Base-by-base conservation (phyloP, 257 asterid genomes). In the Prunella vulgaris region DNA sequence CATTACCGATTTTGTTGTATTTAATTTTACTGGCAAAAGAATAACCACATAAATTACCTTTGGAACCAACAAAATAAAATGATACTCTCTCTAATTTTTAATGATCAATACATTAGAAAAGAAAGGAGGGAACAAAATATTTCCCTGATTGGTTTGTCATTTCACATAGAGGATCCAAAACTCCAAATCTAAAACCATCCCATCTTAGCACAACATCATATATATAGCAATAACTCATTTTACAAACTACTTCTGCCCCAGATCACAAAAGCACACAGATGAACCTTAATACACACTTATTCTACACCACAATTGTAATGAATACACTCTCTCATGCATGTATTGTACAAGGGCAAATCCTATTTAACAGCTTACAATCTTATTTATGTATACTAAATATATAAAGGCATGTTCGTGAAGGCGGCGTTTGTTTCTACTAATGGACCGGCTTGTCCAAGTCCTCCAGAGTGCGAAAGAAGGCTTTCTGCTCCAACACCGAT, bases 381-480 rank as follows among this genome's bases (percentile, higher is more conserved):
- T 66, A 72, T 77, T 72, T 71, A 70, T 68, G 32, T 53, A 53
- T 56, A 56, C 20, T 27, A 57, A 7, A 17, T 5, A 13, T 54
- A 10, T 3, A 8, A 60, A 60, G 74, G 67, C 33, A 51, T 9
- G 20, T 0, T 14, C 5, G 52, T 32, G 28, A 25, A 25, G 28
- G 28, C 28, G 28, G 28, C 28, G 6, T 32, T 32, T 5, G 7
- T 6, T 32, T 32, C 37, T 32, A 32, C 9, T 32, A 9, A 0
- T 81, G 76, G 66, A 75, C 38, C 1, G 96, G 90, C 79, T 88
- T 93, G 62, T 93, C 99, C 82, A 93, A 73, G 80, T 90, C 88
- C 88, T 93, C 99, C 0, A 79, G 82, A 35, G 95, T 82, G 56
- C 98, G 96, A 83, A 88, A 87, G 80, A 93, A 90, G 56, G 97